Evolutionary conservation across 495 filamentous ascomycete genomes (phyloP), one percentile per base, ranked within the genome.

Genomic region (Trichoderma virens): DNA sequence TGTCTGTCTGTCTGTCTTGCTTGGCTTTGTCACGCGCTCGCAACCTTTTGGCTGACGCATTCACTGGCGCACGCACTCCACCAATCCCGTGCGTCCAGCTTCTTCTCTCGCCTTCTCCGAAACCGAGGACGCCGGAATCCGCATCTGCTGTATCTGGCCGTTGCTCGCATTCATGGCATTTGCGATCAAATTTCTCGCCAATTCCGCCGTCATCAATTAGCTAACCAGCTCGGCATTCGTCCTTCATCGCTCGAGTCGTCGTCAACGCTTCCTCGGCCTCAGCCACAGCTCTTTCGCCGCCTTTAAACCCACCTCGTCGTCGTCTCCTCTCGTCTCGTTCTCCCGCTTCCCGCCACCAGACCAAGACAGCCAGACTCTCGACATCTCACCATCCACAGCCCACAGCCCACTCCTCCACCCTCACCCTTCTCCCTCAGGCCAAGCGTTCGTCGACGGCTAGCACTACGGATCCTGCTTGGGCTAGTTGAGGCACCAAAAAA

Each of bases 71-170:
- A 16, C 45, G n/a, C n/a, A n/a, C n/a, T 56, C 51, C 51, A 47
- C 43, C 43, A 47, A 47, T 47, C 43, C 43, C 43, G n/a, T 18
- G 38, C 27, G 23, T 56, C 51, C 9, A 56, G 11, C 9, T 18
- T 56, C 23, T 56, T 56, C 51, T 56, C 5, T 56, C 51, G 51
- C 51, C 51, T 56, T 56, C 51, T 30, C 51, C 51, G 51, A 56
- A 45, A 56, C 51, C 51, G 51, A 56, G 23, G 51, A 30, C 51
- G 51, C 51, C 43, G 43, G 43, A 18, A 47, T 7, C 18, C 43
- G 8, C 18, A 18, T n/a, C n/a, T n/a, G n/a, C n/a, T n/a, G n/a
- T n/a, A n/a, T n/a, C n/a, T n/a, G n/a, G n/a, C n/a, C 32, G 5
- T 35, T 35, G 32, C 32, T 5, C 32, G 11, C 32, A 35, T 11